Evolutionary conservation across 108 stramenopile genomes (phyloP), one percentile per base, ranked within the genome.

Genomic region (Skeletonema marinoi): DNA sequence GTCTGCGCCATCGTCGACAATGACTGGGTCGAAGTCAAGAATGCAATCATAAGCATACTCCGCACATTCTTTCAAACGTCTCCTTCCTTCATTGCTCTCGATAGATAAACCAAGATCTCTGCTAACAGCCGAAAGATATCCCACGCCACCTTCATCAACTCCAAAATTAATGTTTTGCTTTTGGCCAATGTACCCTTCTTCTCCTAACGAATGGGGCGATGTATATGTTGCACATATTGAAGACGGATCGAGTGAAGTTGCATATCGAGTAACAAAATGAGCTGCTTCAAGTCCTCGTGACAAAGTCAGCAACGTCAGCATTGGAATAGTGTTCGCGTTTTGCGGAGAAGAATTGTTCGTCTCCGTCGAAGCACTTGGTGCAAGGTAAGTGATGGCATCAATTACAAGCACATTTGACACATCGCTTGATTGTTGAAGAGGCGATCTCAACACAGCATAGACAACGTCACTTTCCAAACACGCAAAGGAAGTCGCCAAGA

Each of bases 381-480:
- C 56, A 8, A 71, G 71, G 2, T 66, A 31, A 36, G 30, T 19
- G 2, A 81, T 21, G 14, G 51, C 70, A 66, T 81, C 74, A 60
- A 81, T 62, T 32, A 78, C 44, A 7, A 71, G 71, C 19, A 66
- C 11, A 59, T 32, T 58, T 5, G 19, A 16, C 8, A 2, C 16
- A 9, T 32, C 54, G 11, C 51, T 30, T 31, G 25, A 62, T 61
- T 21, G n/a, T 61, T 21, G n/a, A 0, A 75, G 46, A 6, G 70
- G 36, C 5, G 51, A 29, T 54, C 44, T 38, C 1, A 81, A 30
- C 59, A 81, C 69, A 17, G 65, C 66, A 65, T 81, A 75, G 13
- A 81, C 74, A 16, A 81, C n/a, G 67, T 81, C 80, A 59, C 74
- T 65, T 33, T 81, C 80, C 70, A 81, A 71, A 66, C 80, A 81